Evolutionary conservation across 345 rosid species (phyloP).

Genomic region (Firmiana major): DNA sequence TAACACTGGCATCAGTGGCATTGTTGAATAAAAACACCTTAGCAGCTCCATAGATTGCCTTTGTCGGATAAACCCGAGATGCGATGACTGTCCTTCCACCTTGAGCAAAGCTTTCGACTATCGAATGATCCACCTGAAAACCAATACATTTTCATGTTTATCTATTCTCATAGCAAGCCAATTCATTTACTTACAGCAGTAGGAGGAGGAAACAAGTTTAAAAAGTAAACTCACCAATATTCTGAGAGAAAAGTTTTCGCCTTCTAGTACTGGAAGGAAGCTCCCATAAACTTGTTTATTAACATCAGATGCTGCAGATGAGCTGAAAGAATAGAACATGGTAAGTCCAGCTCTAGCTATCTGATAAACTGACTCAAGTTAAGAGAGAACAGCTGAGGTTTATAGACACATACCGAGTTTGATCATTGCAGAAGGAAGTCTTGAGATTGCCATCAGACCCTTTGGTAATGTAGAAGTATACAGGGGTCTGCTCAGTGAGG

Average conservation of each 20-base stretch:
- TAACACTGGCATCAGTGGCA: constrained; percentile 44
- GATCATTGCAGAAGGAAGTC: constrained; percentile 77
- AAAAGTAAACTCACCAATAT: constrained; percentile 47
- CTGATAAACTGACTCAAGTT: not conserved
- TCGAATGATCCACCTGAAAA: constrained; percentile 70
- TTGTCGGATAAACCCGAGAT: constrained; percentile 70
- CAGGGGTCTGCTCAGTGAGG: constrained; percentile 74
- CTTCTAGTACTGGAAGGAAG: constrained; percentile 61
- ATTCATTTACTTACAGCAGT: not conserved
- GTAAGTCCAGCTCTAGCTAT: not conserved
- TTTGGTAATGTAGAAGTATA: constrained; percentile 70
- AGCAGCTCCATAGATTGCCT: constrained; percentile 67
- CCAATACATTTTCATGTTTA: not conserved
- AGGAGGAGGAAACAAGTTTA: not conserved
- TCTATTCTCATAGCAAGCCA: not conserved
- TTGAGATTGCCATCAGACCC: constrained; percentile 49
- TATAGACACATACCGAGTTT: constrained; percentile 55
- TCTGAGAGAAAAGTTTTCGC: constrained; percentile 67
- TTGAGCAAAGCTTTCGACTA: constrained; percentile 75
- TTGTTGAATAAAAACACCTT: constrained; percentile 73
- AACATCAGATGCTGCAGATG: constrained; percentile 65
- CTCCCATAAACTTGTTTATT: constrained; percentile 49
- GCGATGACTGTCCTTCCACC: constrained; percentile 72
- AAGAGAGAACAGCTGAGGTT: not conserved
- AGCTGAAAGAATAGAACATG: constrained; percentile 34